Percentiles rank a stretch among this genome's conserved stretches.
phyloP scores from a whole-genome alignment of 169 alveolate species.

The Plasmodium sp. region DNA sequence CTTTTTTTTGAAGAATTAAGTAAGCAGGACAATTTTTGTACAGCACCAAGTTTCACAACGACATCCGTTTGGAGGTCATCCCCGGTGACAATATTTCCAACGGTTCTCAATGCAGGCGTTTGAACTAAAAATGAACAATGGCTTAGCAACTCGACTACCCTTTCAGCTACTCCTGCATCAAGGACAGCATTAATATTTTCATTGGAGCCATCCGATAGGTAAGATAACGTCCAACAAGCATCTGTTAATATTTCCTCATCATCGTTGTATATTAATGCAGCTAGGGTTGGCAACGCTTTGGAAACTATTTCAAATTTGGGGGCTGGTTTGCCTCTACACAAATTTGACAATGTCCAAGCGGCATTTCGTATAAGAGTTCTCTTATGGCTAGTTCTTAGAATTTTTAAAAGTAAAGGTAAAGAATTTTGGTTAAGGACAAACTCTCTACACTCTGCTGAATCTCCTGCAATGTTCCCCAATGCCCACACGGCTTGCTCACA shows the following conservation, averaged over 20 bases:
- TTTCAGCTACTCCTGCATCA: constrained; percentile 92
- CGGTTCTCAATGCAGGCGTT: constrained; percentile 97
- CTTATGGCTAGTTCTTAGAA: constrained; percentile 88
- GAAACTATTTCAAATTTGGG: constrained; percentile 90
- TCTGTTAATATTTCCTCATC: constrained; percentile 92
- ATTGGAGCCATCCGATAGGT: constrained; percentile 94
- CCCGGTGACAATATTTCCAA: constrained; percentile 98
- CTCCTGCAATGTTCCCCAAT: constrained; percentile 98
- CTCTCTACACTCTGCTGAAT: constrained; percentile 95
- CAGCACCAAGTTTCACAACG: constrained; percentile 94
- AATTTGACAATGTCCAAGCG: constrained; percentile 96
- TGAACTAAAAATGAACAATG: constrained; percentile 91
- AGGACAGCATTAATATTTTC: constrained; percentile 91
- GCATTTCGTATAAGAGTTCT: constrained; percentile 94
- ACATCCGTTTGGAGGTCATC: constrained; percentile 96
- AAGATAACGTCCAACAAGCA: constrained; percentile 96
- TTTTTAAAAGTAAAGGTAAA: constrained; percentile 87
- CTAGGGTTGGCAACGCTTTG: constrained; percentile 91
- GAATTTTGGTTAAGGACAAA: constrained; percentile 91
- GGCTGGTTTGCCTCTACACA: constrained; percentile 96
- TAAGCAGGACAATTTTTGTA: constrained; percentile 87
- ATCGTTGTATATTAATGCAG: constrained; percentile 88
- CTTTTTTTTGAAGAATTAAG: constrained; percentile 91
- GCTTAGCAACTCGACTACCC: constrained; percentile 93
- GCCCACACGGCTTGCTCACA: constrained; percentile 99